phyloP scores from a whole-genome alignment of 208 protist species.

The Leishmania turanica region DNA sequence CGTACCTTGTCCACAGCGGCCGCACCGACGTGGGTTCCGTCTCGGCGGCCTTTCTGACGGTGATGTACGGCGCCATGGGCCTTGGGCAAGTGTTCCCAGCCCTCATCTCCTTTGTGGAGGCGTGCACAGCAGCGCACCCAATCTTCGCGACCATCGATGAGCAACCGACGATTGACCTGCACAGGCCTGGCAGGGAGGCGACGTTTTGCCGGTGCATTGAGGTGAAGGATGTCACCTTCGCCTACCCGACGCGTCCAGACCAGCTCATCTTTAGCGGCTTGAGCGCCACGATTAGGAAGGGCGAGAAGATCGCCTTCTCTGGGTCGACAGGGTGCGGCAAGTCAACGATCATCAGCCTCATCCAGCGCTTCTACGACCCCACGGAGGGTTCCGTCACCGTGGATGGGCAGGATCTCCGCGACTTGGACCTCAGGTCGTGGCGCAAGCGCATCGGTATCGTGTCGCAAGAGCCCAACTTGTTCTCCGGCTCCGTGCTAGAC shows the following conservation, averaged over 20 bases:
- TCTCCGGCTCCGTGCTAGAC: conserved; percentile 65
- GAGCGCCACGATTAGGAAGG: conserved; percentile 59
- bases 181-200: conserved; percentile 34
- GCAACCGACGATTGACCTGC: conserved; percentile 56
- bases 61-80: conserved; percentile 66
- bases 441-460: conserved; percentile 79
- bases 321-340: conserved; percentile 85
- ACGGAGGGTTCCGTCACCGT: conserved; percentile 50
- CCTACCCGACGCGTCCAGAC: conserved; percentile 83
- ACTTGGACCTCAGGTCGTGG: conserved; percentile 57
- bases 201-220: conserved; percentile 51
- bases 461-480: conserved; percentile 85
- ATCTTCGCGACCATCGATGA: conserved; percentile 86
- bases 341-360: conserved; percentile 71
- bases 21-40: conserved; percentile 55
- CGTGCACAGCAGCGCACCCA: conserved; percentile 68
- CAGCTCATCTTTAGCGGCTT: conserved; percentile 66
- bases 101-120: conserved; percentile 65
- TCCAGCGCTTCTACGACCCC: conserved; percentile 90
- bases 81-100: conserved; percentile 64
- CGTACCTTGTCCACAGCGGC: conserved; percentile 60
- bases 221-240: conserved; percentile 69
- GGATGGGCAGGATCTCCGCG: conserved; percentile 69
- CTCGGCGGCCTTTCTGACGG: conserved; percentile 55
- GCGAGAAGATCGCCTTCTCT: conserved; percentile 82